Evolutionary conservation across 345 rosid genomes (phyloP).

Genomic region (Crucihimalaya himalaica): DNA sequence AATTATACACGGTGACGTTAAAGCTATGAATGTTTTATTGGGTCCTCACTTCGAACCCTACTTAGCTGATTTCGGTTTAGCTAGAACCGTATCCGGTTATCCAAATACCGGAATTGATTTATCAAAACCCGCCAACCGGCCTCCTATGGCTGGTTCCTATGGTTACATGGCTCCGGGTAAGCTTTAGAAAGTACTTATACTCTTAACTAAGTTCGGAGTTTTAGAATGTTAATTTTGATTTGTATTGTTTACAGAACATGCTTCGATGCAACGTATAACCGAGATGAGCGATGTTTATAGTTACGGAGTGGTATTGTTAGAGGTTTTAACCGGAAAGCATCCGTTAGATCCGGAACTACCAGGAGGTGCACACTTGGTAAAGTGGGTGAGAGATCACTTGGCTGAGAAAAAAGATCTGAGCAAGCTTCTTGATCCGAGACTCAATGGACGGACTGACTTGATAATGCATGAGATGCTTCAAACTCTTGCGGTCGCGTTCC

Average conservation of each 20-base stretch:
- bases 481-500: constrained; percentile 74
- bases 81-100: constrained; percentile 48
- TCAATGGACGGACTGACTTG: constrained; percentile 64
- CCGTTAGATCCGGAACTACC: constrained; percentile 79
- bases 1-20: constrained; percentile 86
- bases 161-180: constrained; percentile 97
- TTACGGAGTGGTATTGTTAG: constrained; percentile 77
- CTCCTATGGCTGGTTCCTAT: constrained; percentile 69
- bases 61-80: constrained; percentile 88
- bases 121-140: constrained; percentile 52
- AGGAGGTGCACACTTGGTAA: constrained; percentile 65
- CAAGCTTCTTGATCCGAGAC: constrained; percentile 63
- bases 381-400: constrained; percentile 80
- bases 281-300: constrained; percentile 82
- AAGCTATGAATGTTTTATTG: constrained; percentile 68
- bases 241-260: constrained; percentile 58
- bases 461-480: constrained; percentile 89
- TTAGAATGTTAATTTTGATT: neutral
- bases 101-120: constrained; percentile 46
- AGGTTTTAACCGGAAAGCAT: constrained; percentile 77
- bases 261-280: constrained; percentile 61
- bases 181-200: neutral
- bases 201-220: neutral
- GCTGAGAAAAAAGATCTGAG: constrained; percentile 69
- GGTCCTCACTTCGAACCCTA: constrained; percentile 70